Conservation (phyloP, 2,329 filamentous ascomycete genomes). For the Zalaria obscura region DNA sequence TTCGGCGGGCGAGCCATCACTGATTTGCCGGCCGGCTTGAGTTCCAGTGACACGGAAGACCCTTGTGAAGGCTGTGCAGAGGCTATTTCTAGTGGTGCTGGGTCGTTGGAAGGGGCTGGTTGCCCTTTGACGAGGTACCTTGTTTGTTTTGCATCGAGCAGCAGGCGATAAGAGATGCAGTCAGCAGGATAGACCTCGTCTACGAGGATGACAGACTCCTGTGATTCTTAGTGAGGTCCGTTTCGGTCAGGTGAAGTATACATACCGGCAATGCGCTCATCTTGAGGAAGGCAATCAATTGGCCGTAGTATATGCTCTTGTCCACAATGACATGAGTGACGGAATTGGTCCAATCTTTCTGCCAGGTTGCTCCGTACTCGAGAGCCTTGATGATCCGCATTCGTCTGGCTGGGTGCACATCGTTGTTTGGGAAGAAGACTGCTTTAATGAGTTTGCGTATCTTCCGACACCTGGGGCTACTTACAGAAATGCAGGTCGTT, state of each 20-base stretch:
- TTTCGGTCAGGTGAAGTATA: constrained; percentile 7
- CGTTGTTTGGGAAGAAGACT: constrained; percentile 70
- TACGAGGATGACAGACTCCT: constrained; percentile 30
- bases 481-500: constrained; percentile 15
- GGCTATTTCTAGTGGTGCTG: neutral
- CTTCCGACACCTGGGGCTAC: neutral
- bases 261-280: constrained; percentile 33
- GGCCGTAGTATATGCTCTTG: constrained; percentile 46
- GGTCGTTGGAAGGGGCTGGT: constrained; percentile 1
- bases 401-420: constrained; percentile 51
- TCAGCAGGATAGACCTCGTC: constrained; percentile 29
- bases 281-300: constrained; percentile 46
- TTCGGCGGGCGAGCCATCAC: constrained; percentile 20
- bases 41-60: constrained; percentile 26
- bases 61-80: constrained; percentile 6
- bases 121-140: constrained; percentile 46
- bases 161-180: constrained; percentile 24
- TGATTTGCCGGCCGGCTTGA: constrained; percentile 34
- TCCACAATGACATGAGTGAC: constrained; percentile 77
- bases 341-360: constrained; percentile 34
- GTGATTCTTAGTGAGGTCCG: constrained; percentile 15
- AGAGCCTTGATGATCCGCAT: constrained; percentile 60
- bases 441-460: neutral
- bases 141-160: constrained; percentile 38
- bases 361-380: constrained; percentile 63